Evolutionary conservation across 441 rosid species (phyloP), one percentile per base, ranked within the genome.

Genomic region (Mallotus japonicus): DNA sequence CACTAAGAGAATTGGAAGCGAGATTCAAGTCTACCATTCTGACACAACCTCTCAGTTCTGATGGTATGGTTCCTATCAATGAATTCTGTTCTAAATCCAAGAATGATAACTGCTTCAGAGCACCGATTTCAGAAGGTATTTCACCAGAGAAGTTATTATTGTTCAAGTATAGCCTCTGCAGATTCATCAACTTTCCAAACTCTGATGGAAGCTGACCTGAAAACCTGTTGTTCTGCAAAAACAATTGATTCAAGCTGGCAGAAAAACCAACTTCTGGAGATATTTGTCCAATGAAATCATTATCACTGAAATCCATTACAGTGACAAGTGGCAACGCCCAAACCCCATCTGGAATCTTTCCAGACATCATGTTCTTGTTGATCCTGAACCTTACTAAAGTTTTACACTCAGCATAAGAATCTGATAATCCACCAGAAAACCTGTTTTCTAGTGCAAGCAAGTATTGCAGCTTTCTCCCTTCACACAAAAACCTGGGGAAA

Each of bases 11-110:
- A 83, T 95, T 95, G n/a, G 32, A 62, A 28, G 97, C 91, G 22
- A 90, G 96, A 79, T 84, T 87, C 77, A 95, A 75, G 75, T 95
- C 97, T 64, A 89, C 97, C 77, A 95, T 61, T 76, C 77, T 81
- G 34, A 63, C 61, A 65, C 97, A 92, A 13, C 74, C 54, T 32
- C 86, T 84, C 40, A 95, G 58, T 47, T 83, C 84, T 1, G 32
- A 6, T 0, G 99, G 97, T 55, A 95, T 90, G 1, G 50, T 19
- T 73, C 97, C 99, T 1, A 84, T 81, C 28, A 95, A 63, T 0
- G 86, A 84, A 77, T 95, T 95, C 67, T 68, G 81, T 69, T 90
- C 97, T 71, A 92, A 77, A 81, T 90, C 90, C 79, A 92, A 78
- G 56, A 90, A 85, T 9, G 88, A 66, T 32, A 94, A 78, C 80